A percentile compares a stretch with the other conserved stretches of the same genome.
phyloP scores from a whole-genome alignment of 176 grass and related monocot genomes.

The Rhynchospora pubera region DNA sequence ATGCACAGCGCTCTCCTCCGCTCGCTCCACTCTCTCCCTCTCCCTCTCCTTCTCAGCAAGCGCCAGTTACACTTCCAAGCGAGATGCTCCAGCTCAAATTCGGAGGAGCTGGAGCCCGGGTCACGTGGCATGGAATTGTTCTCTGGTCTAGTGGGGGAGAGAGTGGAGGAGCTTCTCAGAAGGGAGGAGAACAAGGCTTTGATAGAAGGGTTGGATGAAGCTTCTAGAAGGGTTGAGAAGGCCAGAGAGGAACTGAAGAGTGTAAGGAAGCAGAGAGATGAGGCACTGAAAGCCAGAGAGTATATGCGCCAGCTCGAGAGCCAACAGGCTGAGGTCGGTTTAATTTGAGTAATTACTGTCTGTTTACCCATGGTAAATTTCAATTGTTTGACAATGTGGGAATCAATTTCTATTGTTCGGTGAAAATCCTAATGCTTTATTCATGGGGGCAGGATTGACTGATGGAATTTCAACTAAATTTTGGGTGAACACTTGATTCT shows the following conservation, averaged over 20 bases:
- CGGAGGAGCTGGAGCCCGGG: neutral
- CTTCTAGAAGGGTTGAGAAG: conserved; percentile 65
- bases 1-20: conserved; percentile 26
- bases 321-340: conserved; percentile 50
- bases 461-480: neutral
- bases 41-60: neutral
- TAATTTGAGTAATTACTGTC: neutral
- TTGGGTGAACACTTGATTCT: neutral
- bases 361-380: neutral
- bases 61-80: conserved; percentile 2
- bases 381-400: neutral
- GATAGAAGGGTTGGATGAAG: conserved; percentile 56
- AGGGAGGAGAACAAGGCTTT: conserved; percentile 65
- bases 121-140: conserved; percentile 27
- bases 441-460: neutral
- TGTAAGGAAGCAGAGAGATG: conserved; percentile 56
- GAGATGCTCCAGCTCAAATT: conserved; percentile 32
- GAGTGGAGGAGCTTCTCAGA: conserved; percentile 65
- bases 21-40: conserved; percentile 20
- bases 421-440: neutral
- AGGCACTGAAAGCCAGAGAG: conserved; percentile 35
- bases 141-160: conserved; percentile 39
- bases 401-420: neutral
- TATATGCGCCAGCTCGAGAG: conserved; percentile 60
- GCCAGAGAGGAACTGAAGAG: conserved; percentile 64